These are phyloP conservation scores for Hypoxylon sp. DNA, from an alignment of 2,329 filamentous ascomycete species.

Conservation along the genomic window DNA sequence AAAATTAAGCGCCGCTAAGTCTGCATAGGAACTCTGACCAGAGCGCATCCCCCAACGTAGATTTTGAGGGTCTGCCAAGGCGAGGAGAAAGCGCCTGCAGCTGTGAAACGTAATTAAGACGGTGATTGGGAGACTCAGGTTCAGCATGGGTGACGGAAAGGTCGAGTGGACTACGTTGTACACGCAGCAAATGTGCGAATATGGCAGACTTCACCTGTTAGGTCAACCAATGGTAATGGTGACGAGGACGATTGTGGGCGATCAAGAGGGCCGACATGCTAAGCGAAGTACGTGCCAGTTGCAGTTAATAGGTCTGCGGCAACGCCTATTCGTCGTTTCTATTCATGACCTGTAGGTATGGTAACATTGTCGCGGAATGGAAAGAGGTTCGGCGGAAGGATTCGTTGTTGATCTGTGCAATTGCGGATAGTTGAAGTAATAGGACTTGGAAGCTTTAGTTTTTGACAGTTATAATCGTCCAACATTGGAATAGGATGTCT, in stretches of 20 bases:
- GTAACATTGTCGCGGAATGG: constrained; percentile 40
- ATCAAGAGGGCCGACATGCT: constrained; percentile 37
- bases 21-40: constrained; percentile 29
- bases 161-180: constrained; percentile 36
- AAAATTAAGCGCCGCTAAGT: constrained; percentile 44
- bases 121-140: constrained; percentile 40
- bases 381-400: constrained; percentile 39
- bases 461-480: constrained; percentile 21
- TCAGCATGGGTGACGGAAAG: constrained; percentile 35
- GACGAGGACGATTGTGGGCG: constrained; percentile 34
- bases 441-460: constrained; percentile 9
- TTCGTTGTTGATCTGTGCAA: constrained; percentile 38
- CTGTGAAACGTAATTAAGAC: constrained; percentile 41
- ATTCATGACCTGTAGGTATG: constrained; percentile 43
- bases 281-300: constrained; percentile 42
- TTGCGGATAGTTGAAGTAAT: constrained; percentile 21
- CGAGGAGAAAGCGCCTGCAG: constrained; percentile 39
- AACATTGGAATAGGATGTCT: neutral
- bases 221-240: constrained; percentile 32
- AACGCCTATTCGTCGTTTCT: constrained; percentile 41
- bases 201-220: constrained; percentile 32
- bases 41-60: constrained; percentile 29
- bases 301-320: constrained; percentile 35
- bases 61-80: constrained; percentile 37
- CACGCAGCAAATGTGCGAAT: constrained; percentile 31